Base-by-base conservation (phyloP, 495 filamentous ascomycete genomes). In the Hypoxylon subgilvum region DNA sequence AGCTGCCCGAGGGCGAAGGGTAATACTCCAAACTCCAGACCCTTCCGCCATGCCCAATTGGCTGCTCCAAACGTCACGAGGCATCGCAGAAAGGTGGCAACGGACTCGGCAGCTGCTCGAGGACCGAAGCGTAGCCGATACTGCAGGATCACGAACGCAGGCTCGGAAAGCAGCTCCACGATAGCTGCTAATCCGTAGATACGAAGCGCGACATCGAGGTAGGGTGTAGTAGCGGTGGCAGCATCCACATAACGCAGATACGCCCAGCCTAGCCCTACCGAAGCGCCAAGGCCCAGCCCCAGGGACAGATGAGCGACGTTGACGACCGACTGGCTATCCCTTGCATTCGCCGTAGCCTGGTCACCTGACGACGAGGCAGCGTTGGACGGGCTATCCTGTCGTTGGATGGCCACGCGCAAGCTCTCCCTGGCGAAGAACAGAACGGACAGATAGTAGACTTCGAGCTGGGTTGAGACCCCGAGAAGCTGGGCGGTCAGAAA, bases 361-460 rank as follows among this genome's bases (percentile, higher is more conserved):
- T 67, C 43, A 18, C 46, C 47, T 12, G 41, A 12, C 28, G 43
- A 60, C 6, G 9, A 16, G n/a, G 32, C 19, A 1, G 44, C 17
- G 34, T 55, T 6, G 5, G 61, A 60, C 1, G 61, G 61, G 43
- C 44, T 71, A 21, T 84, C 79, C 55, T 96, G 88, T 53, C 93
- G 82, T 70, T 96, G 92, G 28, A 96, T 81, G 2, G 92, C 91
- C 17, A 91, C 85, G 13, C 94, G 83, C 34, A 97, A 74, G 48
- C 87, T 90, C 73, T 99, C 94, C 23, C 94, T 80, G 0, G 94
- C 89, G 61, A 97, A 97, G 69, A 91, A 96, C 1, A 97, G 78
- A 8, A 95, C 86, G 1, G 90, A 87, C 22, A 92, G 86, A 51
- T 90, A 90, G 71, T 89, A 96, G 1, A 97, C 83, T 56, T 99